Conservation (phyloP, 2,329 filamentous ascomycete species). For the Trichoderma sp. region DNA sequence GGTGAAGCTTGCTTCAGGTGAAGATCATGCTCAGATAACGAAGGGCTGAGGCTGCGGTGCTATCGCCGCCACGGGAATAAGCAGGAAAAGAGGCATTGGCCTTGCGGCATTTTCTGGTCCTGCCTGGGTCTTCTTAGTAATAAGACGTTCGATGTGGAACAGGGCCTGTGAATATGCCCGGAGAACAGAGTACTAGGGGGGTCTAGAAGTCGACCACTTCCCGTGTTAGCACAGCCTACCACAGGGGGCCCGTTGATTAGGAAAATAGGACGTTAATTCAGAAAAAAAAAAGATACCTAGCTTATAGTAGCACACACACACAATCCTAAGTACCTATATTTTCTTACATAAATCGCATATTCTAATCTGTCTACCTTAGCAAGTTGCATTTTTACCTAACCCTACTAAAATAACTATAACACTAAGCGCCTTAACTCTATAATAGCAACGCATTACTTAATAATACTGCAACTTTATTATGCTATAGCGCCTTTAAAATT, state of each 20-base stretch:
- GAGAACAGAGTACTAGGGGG: constrained; percentile 1
- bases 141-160: constrained; percentile 7
- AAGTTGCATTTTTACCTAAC: too few species aligned
- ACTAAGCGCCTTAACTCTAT: background rate
- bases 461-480: background rate
- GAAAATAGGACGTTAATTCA: too few species aligned
- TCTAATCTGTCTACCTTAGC: too few species aligned
- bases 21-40: background rate
- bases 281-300: background rate
- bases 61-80: constrained; percentile 11
- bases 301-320: too few species aligned
- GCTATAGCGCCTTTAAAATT: background rate
- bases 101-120: constrained; percentile 8
- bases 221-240: background rate
- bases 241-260: too few species aligned
- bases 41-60: background rate
- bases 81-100: background rate
- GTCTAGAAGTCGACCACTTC: too few species aligned
- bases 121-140: background rate
- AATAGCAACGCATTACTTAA: background rate
- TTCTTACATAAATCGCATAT: too few species aligned
- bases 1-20: constrained; percentile 21
- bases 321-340: background rate
- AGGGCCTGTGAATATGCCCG: constrained; percentile 16
- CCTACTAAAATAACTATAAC: background rate